Evolutionary conservation across 257 asterid genomes (phyloP), one percentile per base, ranked within the genome.

Genomic region (Lycium ferocissimum): DNA sequence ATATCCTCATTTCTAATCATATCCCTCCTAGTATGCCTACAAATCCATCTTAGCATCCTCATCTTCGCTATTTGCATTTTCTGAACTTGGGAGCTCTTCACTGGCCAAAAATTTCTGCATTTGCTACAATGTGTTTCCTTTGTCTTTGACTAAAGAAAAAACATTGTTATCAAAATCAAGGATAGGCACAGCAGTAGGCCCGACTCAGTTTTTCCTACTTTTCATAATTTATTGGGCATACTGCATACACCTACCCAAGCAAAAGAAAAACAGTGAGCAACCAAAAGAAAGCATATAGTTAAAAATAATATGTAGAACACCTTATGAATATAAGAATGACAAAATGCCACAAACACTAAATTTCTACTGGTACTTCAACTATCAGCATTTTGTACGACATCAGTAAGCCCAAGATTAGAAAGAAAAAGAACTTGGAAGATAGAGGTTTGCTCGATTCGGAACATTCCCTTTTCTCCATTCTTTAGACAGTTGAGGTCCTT

Each of bases 181-280:
- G 20, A 75, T 20, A 22, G 43, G 43, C 6, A 13, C 62, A 49
- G 2, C 40, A 20, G 81, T 47, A 47, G 43, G 62, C 13, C 57
- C 6, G 4, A 47, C 43, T 47, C 18, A 7, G 17, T 73, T 20
- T 73, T 73, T 11, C 59, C 58, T 47, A 9, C 80, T 73, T 47
- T 12, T 11, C n/a, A 73, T 73, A 73, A 73, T 47, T 49, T 11
- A n/a, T 45, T 9, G 59, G 59, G 11, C 7, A 73, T 20, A 47
- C 59, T 73, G 59, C 80, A 73, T 73, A 6, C 6, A 47, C 59
- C 40, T 45, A 49, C 59, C 80, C 80, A 45, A 73, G 59, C 6
- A 73, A 73, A 45, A 45, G 40, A 49, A 75, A 49, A 75, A 37
- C 8, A 26, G 45, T 22, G 81, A 49, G 43, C 12, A 13, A 11